Conservation (phyloP, 352 stramenopile genomes). For the Phytophthora sp. region DNA sequence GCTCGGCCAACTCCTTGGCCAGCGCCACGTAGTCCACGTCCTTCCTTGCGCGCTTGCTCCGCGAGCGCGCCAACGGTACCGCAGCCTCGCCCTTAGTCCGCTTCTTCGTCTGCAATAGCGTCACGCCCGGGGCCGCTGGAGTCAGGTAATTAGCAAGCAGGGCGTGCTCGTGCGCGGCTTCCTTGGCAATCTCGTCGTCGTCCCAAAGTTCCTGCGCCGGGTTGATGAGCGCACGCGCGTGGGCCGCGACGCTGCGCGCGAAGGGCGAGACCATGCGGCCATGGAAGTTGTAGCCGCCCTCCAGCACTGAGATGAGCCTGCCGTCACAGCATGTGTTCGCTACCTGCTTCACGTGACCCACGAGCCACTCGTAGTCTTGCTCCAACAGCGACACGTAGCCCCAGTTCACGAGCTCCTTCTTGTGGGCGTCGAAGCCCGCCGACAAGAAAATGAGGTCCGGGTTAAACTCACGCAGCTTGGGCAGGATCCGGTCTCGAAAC, state of each 20-base stretch:
- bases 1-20: conserved; percentile 52
- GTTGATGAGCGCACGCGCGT: conserved; percentile 64
- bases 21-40: conserved; percentile 76
- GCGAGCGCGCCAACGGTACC: conserved; percentile 22
- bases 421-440: conserved; percentile 82
- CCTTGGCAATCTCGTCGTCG: conserved; percentile 50
- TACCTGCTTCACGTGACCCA: conserved; percentile 73
- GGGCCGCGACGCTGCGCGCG: conserved; percentile 74
- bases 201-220: conserved; percentile 57
- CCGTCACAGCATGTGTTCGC: conserved; percentile 76
- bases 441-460: conserved; percentile 87
- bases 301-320: conserved; percentile 82
- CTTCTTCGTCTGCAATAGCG: conserved; percentile 45
- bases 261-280: conserved; percentile 84
- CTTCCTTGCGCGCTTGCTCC: conserved; percentile 61
- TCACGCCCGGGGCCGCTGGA: conserved; percentile 21
- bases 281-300: conserved; percentile 90
- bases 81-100: conserved; percentile 20
- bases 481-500: conserved; percentile 72
- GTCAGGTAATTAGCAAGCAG: conserved; percentile 60
- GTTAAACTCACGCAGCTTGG: conserved; percentile 60
- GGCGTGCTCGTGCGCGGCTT: conserved; percentile 54
- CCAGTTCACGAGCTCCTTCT: conserved; percentile 83
- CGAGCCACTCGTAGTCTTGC: conserved; percentile 88
- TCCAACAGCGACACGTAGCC: conserved; percentile 77